phyloP scores from a whole-genome alignment of 306 rosid genomes.

The Luffa acutangula region DNA sequence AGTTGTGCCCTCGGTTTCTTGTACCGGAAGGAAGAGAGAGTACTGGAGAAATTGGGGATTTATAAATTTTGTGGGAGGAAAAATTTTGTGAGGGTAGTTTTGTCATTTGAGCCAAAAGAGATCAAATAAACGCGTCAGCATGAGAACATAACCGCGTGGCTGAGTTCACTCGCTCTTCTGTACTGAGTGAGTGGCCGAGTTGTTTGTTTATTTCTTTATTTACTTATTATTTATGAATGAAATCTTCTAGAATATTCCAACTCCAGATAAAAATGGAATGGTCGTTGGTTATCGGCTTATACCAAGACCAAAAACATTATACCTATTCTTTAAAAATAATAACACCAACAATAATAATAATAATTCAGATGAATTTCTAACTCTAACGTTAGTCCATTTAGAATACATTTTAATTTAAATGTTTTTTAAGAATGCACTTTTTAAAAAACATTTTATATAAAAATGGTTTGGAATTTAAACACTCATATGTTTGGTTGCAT shows the following conservation, averaged over 20 bases:
- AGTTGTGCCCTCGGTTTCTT: constrained; percentile 9
- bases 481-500: too few species aligned
- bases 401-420: too few species aligned
- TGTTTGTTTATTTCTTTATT: background rate
- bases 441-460: too few species aligned
- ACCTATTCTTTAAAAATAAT: too few species aligned
- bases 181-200: background rate
- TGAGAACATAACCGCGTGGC: constrained; percentile 8
- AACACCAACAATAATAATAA: too few species aligned
- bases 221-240: background rate
- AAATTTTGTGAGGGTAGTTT: background rate
- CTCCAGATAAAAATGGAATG: background rate
- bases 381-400: too few species aligned
- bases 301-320: too few species aligned
- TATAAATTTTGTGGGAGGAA: background rate
- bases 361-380: too few species aligned
- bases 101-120: background rate
- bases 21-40: background rate
- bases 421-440: too few species aligned
- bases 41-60: background rate
- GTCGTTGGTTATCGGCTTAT: too few species aligned
- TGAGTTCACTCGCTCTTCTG: background rate
- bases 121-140: constrained; percentile 6
- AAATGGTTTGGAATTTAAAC: too few species aligned
- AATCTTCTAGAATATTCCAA: background rate